Evolutionary conservation across 108 stramenopile species (phyloP).

Genomic region (Cyclotella sp.): DNA sequence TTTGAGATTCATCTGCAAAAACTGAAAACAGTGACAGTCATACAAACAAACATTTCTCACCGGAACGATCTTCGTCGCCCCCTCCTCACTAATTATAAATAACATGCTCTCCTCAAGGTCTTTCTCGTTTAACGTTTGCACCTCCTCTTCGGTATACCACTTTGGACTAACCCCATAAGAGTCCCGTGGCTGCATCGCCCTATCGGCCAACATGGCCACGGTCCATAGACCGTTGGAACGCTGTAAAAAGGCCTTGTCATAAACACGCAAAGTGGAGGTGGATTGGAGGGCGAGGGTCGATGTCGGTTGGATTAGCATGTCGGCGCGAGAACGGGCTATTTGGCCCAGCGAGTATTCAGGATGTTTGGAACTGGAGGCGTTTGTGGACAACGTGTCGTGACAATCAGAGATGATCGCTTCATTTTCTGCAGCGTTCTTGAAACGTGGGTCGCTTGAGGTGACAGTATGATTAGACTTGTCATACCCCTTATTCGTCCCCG

Average conservation of each 20-base stretch:
- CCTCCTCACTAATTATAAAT: slow-evolving; percentile 6
- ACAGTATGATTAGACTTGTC: too few species aligned
- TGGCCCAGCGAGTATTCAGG: neutral
- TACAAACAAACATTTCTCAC: too few species aligned
- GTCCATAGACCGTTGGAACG: slow-evolving; percentile 9
- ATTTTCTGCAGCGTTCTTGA: too few species aligned
- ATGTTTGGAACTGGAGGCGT: neutral
- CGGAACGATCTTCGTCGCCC: slow-evolving; percentile 9
- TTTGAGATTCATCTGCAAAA: too few species aligned
- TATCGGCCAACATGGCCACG: slow-evolving; percentile 11
- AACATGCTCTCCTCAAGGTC: neutral
- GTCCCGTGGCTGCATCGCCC: slow-evolving; percentile 6
- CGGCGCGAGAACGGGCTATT: neutral
- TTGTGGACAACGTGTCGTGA: too few species aligned
- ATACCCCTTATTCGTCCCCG: too few species aligned
- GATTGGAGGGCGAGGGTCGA: neutral
- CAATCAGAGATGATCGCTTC: too few species aligned
- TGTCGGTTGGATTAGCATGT: neutral
- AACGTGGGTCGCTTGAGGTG: too few species aligned
- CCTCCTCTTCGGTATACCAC: neutral
- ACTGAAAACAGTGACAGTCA: neutral
- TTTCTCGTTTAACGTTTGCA: neutral
- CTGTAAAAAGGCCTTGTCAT: slow-evolving; percentile 11
- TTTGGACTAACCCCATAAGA: slow-evolving; percentile 4
- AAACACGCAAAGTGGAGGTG: neutral